Conservation (phyloP, 179 eudicot genomes). For the Sideroxylon spinosum region DNA sequence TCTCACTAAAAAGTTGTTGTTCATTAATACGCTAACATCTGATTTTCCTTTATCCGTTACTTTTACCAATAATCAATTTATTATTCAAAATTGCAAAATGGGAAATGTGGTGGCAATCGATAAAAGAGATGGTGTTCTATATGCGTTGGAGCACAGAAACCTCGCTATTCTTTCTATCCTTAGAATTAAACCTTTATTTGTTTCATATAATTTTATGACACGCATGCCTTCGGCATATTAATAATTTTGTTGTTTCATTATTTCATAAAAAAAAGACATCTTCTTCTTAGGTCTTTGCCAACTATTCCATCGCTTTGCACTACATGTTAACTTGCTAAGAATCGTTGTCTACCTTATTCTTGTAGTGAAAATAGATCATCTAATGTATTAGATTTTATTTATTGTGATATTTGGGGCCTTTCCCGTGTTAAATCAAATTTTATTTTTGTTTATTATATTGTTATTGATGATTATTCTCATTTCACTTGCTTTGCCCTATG, state of each 20-base stretch:
- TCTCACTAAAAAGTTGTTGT: slow-evolving; percentile 12
- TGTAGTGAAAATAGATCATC: background rate
- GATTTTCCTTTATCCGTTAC: slow-evolving; percentile 3
- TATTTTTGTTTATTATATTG: slow-evolving; percentile 5
- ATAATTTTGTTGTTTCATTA: background rate
- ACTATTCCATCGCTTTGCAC: slow-evolving; percentile 1
- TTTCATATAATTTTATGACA: slow-evolving; percentile 10
- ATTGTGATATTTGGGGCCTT: slow-evolving; percentile 11
- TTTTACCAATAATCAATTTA: background rate
- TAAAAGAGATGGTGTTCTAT: background rate
- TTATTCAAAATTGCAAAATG: background rate
- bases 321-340: background rate
- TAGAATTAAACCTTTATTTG: background rate
- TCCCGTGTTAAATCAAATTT: background rate
- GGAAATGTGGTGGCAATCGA: slow-evolving; percentile 5
- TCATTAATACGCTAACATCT: slow-evolving; percentile 5
- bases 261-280: slow-evolving; percentile 7
- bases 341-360: background rate
- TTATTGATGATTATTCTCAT: slow-evolving; percentile 9
- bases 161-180: background rate
- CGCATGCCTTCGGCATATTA: slow-evolving; percentile 6
- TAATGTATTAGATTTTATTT: background rate
- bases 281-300: slow-evolving; percentile 8
- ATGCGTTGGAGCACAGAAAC: slow-evolving; percentile 2
- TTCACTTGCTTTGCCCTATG: background rate